phyloP scores from a whole-genome alignment of 2,329 filamentous ascomycete genomes.

The Apiospora malaysiana region DNA sequence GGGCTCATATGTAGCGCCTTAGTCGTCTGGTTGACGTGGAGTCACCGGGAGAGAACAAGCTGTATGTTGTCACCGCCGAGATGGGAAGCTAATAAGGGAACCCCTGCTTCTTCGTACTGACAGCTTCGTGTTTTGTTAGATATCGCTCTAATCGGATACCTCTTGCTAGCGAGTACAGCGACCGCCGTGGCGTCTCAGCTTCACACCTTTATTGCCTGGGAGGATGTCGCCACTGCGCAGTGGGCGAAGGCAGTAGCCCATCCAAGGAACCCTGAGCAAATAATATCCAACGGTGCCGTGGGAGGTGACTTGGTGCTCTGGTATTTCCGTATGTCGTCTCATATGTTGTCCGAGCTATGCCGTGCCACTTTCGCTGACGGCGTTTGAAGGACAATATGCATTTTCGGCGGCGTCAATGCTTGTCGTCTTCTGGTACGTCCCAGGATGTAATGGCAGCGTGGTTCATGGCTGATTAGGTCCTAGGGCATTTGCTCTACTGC shows the following conservation, averaged over 20 bases:
- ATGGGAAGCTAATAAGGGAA: background rate
- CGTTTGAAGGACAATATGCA: slow-evolving; percentile 21
- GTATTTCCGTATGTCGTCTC: slow-evolving; percentile 27
- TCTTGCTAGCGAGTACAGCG: slow-evolving; percentile 26
- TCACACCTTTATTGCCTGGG: slow-evolving; percentile 25
- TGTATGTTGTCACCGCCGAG: slow-evolving; percentile 20
- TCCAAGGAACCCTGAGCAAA: slow-evolving; percentile 27
- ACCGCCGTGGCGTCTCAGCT: slow-evolving; percentile 28
- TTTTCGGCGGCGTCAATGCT: slow-evolving; percentile 27
- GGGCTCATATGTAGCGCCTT: slow-evolving; percentile 23
- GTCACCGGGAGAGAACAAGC: slow-evolving; percentile 29
- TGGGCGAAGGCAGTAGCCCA: slow-evolving; percentile 23
- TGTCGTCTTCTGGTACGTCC: slow-evolving; percentile 28
- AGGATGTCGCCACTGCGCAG: slow-evolving; percentile 26
- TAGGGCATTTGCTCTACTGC: slow-evolving; percentile 28
- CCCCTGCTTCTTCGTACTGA: background rate
- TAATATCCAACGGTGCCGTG: slow-evolving; percentile 27
- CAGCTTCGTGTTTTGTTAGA: slow-evolving; percentile 21
- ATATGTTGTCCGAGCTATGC: too few species aligned
- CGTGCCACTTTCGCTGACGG: background rate
- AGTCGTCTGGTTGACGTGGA: slow-evolving; percentile 30
- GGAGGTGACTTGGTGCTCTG: slow-evolving; percentile 28
- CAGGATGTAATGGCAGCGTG: background rate
- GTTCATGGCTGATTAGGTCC: background rate
- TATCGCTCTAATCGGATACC: slow-evolving; percentile 28